Evolutionary conservation across 176 grass and related monocot species (phyloP).

Genomic region (Rhynchospora pubera): DNA sequence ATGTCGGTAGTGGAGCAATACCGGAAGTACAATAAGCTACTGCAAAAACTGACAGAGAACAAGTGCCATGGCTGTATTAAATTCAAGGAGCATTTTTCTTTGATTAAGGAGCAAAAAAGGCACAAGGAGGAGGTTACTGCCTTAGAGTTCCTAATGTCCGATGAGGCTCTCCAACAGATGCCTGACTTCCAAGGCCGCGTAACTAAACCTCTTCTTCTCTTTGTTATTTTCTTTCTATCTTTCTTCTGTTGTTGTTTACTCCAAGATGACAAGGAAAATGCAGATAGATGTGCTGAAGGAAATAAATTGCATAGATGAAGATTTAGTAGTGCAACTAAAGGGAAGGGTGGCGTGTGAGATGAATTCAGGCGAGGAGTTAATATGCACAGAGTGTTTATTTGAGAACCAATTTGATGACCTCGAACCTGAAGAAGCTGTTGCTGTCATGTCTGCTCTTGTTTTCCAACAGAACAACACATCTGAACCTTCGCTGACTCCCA

Average conservation of each 20-base stretch:
- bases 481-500: constrained; percentile 80
- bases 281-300: constrained; percentile 91
- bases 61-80: constrained; percentile 97
- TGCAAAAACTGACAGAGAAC: constrained; percentile 70
- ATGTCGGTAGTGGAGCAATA: constrained; percentile 60
- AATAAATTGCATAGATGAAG: constrained; percentile 81
- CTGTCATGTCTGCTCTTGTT: constrained; percentile 88
- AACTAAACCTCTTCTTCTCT: constrained; percentile 31
- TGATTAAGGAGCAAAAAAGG: constrained; percentile 66
- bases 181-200: constrained; percentile 98
- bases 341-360: constrained; percentile 90
- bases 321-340: constrained; percentile 97
- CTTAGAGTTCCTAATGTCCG: constrained; percentile 88
- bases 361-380: constrained; percentile 90
- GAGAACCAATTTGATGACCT: constrained; percentile 95
- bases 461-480: constrained; percentile 89
- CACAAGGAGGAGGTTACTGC: constrained; percentile 69
- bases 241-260: neutral
- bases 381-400: constrained; percentile 87
- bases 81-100: constrained; percentile 71
- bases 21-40: constrained; percentile 41
- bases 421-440: constrained; percentile 91
- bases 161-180: constrained; percentile 97
- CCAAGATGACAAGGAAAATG: constrained; percentile 3
- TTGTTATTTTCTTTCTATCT: neutral